Conservation (phyloP, 331 rosid genomes). For the Ulmus americana region DNA sequence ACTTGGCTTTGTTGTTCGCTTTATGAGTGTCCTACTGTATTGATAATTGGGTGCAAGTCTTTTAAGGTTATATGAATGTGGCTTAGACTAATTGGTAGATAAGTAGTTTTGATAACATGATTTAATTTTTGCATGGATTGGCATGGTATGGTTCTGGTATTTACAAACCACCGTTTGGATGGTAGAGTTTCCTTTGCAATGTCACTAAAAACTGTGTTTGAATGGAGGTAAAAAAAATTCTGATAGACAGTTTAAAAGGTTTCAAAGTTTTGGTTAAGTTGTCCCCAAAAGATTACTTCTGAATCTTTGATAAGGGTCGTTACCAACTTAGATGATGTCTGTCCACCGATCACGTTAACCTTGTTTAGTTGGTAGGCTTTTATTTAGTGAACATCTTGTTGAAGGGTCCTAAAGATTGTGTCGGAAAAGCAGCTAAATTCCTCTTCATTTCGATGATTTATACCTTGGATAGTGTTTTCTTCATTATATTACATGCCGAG, state of each 20-base stretch:
- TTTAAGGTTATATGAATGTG: too few species aligned
- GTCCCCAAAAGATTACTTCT: background rate
- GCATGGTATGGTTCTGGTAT: too few species aligned
- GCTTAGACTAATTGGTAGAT: too few species aligned
- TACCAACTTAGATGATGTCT: background rate
- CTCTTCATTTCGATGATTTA: background rate
- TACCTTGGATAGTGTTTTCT: background rate
- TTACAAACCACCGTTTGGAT: too few species aligned
- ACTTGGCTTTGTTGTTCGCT: constrained; percentile 3
- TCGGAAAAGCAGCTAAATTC: background rate
- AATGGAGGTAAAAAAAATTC: too few species aligned
- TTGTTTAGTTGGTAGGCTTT: background rate
- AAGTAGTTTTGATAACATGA: too few species aligned
- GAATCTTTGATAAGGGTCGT: background rate
- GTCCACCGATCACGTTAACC: background rate
- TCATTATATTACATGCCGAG: background rate
- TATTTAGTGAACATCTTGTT: background rate
- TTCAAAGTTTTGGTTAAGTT: too few species aligned
- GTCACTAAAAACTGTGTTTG: too few species aligned
- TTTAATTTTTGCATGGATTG: too few species aligned
- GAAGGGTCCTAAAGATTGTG: background rate
- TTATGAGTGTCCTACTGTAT: background rate
- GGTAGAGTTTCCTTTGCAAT: too few species aligned
- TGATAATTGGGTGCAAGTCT: too few species aligned
- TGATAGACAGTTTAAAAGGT: too few species aligned